Evolutionary conservation across 164 flowering plant species (phyloP), one percentile per base, ranked within the genome.

Genomic region (Dillenia turbinata): DNA sequence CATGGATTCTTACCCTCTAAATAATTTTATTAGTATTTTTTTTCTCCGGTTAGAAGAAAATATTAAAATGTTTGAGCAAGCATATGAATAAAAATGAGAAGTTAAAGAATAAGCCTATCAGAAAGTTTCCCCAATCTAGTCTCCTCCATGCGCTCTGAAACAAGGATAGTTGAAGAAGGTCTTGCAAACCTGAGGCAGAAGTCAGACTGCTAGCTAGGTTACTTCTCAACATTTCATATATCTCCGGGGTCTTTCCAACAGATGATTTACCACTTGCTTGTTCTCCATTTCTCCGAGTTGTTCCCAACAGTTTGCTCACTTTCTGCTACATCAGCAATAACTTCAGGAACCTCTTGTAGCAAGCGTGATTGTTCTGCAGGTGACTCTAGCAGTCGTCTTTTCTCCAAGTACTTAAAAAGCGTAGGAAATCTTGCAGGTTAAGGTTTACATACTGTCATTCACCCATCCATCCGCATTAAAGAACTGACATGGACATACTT

Each of bases 391-490:
- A 73, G 69, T 55, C 67, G 64, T 60, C 51, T 71, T 53, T 64
- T 78, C 17, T 82, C 84, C 59, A 69, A 53, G 69, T 79, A 78
- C 46, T 82, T 84, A 63, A 44, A 46, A 9, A 79, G 71, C 55
- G 81, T 86, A 61, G 45, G 57, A 26, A 54, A 52, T 11, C 48
- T 69, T 63, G 52, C 26, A 58, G 24, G 79, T 81, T 56, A 76
- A 77, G 77, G 76, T 26, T 48, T 54, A 75, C 59, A 66, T 15
- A 9, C 12, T 48, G 44, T 61, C 49, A n/a, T 50, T 15, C 45
- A 19, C 57, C 56, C 0, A 33, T 33, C 40, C 6, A 33, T 4
- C 40, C 5, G 6, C 5, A 6, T 6, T 33, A 33, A 33, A 0
- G 40, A 33, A 5, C 22, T 19, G 22, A 19, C 22, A 33, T 33